Base-by-base conservation (phyloP, 225 moss, liverwort and hornwort species). In the Sphagnum contortum region DNA sequence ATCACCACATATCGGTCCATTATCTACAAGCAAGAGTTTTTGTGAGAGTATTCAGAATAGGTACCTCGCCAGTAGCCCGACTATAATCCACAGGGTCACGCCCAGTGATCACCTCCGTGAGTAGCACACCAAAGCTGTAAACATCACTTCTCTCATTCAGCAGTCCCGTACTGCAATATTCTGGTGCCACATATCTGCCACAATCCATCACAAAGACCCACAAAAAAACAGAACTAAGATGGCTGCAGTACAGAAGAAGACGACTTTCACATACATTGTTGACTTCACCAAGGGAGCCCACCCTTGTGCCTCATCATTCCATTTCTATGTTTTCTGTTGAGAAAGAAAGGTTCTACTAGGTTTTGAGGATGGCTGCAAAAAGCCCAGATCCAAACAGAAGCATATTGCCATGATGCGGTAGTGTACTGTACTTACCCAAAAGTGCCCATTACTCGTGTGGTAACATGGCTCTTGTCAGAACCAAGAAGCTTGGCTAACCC, bases 31-130 rank as follows among this genome's bases (percentile, higher is more conserved):
- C 29, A 29, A 29, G 29, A 1, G 29, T 29, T 29, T 29, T 29
- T 29, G 29, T 29, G 29, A 1, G 29, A 29, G 29, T 29, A 29
- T 29, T 29, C 29, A 29, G 29, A 54, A 50, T 45, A 4, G 9
- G 53, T 64, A 92, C 89, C 96, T 96, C 96, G 78, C 96, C 96
- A 50, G 88, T 68, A 48, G 96, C 92, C 48, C 96, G 92, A 71
- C 90, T 87, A 68, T 96, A 96, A 68, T 88, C 92, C 47, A 93
- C 90, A 67, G 92, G 92, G 73, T 93, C 92, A 56, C 92, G 86
- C 65, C 92, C 92, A 6, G 92, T 93, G 72, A 93, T 93, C 5
- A 93, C 88, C 69, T 93, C 92, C 92, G 90, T 93, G 47, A 93
- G 83, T 50, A 93, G 88, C 63, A 93, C 92, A 64, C 92, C 92